Evolutionary conservation across 1,284 basidiomycete genomes (phyloP).

Genomic region (Naganishia liquefaciens): DNA sequence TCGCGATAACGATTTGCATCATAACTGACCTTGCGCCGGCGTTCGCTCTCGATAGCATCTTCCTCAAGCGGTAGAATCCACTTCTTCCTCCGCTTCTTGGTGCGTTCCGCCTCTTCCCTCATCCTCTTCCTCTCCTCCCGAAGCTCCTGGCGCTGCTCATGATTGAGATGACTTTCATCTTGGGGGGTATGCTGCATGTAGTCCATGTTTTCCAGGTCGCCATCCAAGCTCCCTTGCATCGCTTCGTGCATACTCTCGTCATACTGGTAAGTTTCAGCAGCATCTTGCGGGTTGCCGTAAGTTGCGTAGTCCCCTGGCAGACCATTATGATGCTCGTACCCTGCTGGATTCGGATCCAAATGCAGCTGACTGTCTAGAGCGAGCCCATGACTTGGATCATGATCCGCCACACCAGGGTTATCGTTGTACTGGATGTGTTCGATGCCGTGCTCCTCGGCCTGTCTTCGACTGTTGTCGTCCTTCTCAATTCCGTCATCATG

Average conservation of each 20-base stretch:
- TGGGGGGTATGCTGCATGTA: conserved; percentile 15
- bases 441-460: background rate
- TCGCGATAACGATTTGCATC: background rate
- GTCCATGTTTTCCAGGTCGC: conserved; percentile 15
- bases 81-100: conserved; percentile 30
- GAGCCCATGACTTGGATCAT: background rate
- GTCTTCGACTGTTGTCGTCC: background rate
- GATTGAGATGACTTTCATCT: conserved; percentile 12
- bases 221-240: conserved; percentile 13
- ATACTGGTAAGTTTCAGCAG: conserved; percentile 20
- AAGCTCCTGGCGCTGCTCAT: conserved; percentile 10
- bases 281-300: background rate
- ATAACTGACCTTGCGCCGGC: conserved; percentile 24
- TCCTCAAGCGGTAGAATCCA: conserved; percentile 33
- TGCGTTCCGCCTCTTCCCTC: conserved; percentile 27
- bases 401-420: background rate
- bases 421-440: conserved; percentile 21
- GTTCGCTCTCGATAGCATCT: conserved; percentile 28
- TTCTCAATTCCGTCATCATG: conserved; percentile 10
- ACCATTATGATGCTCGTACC: conserved; percentile 12
- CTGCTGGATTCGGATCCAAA: conserved; percentile 11
- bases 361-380: background rate
- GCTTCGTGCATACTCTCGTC: conserved; percentile 19
- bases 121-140: conserved; percentile 19
- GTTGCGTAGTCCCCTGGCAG: conserved; percentile 13